Evolutionary conservation across 192 early-diverging fungal genomes (phyloP).

Genomic region (Lobulomyces angularis): DNA sequence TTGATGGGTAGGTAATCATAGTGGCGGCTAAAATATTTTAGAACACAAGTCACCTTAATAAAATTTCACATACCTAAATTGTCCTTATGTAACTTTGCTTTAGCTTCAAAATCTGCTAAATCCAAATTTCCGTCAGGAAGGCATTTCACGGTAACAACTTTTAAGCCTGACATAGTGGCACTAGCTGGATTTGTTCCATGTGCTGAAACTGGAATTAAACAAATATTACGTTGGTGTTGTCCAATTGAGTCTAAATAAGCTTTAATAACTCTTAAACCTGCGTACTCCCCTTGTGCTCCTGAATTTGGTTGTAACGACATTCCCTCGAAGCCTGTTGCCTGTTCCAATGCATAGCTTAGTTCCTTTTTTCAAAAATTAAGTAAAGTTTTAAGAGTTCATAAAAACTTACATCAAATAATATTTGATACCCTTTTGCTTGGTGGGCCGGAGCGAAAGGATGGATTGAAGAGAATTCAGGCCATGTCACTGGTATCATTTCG

Average conservation of each 20-base stretch:
- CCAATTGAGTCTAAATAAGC: slow-evolving; percentile 83
- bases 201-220: slow-evolving; percentile 95
- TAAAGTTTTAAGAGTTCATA: not conserved
- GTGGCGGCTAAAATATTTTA: slow-evolving; percentile 90
- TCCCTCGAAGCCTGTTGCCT: slow-evolving; percentile 89
- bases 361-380: slow-evolving; percentile 31
- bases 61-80: too few relatives aligned
- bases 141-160: slow-evolving; percentile 88
- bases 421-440: slow-evolving; percentile 87
- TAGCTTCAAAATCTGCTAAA: slow-evolving; percentile 72
- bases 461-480: slow-evolving; percentile 89
- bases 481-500: slow-evolving; percentile 99
- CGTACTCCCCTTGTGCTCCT: slow-evolving; percentile 98
- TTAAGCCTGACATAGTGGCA: slow-evolving; percentile 92
- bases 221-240: slow-evolving; percentile 75
- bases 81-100: slow-evolving; percentile 80
- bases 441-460: slow-evolving; percentile 94
- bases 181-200: slow-evolving; percentile 99
- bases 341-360: slow-evolving; percentile 73
- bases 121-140: slow-evolving; percentile 86
- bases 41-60: too few relatives aligned
- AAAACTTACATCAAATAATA: slow-evolving; percentile 49
- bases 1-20: slow-evolving; percentile 99
- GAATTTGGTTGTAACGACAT: slow-evolving; percentile 96
- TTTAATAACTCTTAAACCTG: slow-evolving; percentile 86